A percentile compares a stretch with the other conserved stretches of the same genome.
These are phyloP conservation scores for Torulaspora maleeae DNA, from an alignment of 805 yeast species.

Conservation along the genomic window DNA sequence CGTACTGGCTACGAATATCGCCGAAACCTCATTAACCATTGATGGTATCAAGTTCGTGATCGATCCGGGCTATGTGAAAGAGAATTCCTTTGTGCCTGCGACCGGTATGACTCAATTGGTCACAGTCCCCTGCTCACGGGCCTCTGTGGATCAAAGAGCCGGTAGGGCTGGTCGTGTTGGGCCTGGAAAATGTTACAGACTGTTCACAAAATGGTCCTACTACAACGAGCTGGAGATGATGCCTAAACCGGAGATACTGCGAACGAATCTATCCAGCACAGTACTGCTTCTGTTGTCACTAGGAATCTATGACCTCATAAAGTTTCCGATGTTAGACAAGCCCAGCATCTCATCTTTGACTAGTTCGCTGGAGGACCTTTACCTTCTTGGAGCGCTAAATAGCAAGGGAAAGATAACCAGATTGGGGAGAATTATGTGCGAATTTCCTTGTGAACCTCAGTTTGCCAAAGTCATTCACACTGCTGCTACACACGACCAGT, in stretches of 20 bases:
- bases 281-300: constrained; percentile 72
- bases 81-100: constrained; percentile 80
- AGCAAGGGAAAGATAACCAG: constrained; percentile 72
- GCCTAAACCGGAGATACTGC: constrained; percentile 87
- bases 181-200: constrained; percentile 89
- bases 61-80: constrained; percentile 93
- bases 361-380: constrained; percentile 74
- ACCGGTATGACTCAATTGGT: constrained; percentile 85
- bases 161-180: constrained; percentile 99
- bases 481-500: constrained; percentile 45
- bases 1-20: constrained; percentile 92
- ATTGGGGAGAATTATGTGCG: constrained; percentile 80
- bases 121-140: constrained; percentile 85
- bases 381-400: constrained; percentile 81
- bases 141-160: constrained; percentile 93
- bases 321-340: constrained; percentile 87
- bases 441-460: constrained; percentile 89
- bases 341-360: constrained; percentile 73
- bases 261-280: constrained; percentile 75
- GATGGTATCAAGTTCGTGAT: constrained; percentile 94
- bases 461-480: constrained; percentile 69
- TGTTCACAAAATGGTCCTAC: constrained; percentile 71
- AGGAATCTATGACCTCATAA: constrained; percentile 76
- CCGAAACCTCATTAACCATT: constrained; percentile 93
- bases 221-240: constrained; percentile 69